These are phyloP conservation scores for Dryadomyces sulphureus DNA, from an alignment of 2,329 filamentous ascomycete species.

Conservation along the genomic window DNA sequence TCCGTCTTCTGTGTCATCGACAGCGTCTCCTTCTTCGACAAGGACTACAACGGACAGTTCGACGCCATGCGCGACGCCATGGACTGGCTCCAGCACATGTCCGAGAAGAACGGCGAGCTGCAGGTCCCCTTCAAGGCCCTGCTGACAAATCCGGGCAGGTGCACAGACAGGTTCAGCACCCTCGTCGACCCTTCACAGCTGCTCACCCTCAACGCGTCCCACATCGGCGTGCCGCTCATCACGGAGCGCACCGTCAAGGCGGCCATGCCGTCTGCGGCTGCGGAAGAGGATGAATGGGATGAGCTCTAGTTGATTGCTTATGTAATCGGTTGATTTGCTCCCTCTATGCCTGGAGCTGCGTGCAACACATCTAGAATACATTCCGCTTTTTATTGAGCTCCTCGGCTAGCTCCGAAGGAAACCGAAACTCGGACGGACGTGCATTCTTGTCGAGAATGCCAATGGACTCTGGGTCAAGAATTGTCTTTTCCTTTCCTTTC, in stretches of 20 bases:
- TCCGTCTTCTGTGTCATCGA: background rate
- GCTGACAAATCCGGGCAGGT: background rate
- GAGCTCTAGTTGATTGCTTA: too few species aligned
- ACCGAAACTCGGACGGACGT: background rate
- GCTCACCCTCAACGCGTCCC: too few species aligned
- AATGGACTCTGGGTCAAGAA: background rate
- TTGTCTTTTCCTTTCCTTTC: background rate
- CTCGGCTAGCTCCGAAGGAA: background rate
- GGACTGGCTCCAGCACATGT: background rate
- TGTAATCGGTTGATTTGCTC: too few species aligned
- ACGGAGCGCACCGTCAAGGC: too few species aligned
- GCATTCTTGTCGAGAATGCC: background rate
- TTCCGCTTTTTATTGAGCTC: background rate
- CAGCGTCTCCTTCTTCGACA: background rate
- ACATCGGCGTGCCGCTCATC: too few species aligned
- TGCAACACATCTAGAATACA: background rate
- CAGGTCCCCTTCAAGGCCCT: background rate
- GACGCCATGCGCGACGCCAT: background rate
- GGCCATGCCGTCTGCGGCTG: too few species aligned
- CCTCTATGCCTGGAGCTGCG: too few species aligned
- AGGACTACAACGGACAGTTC: background rate
- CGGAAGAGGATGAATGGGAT: too few species aligned
- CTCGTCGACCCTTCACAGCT: background rate
- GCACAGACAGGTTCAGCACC: background rate
- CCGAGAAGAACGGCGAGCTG: background rate